phyloP scores from a whole-genome alignment of 2,329 filamentous ascomycete genomes.

The Aphanocladium album region DNA sequence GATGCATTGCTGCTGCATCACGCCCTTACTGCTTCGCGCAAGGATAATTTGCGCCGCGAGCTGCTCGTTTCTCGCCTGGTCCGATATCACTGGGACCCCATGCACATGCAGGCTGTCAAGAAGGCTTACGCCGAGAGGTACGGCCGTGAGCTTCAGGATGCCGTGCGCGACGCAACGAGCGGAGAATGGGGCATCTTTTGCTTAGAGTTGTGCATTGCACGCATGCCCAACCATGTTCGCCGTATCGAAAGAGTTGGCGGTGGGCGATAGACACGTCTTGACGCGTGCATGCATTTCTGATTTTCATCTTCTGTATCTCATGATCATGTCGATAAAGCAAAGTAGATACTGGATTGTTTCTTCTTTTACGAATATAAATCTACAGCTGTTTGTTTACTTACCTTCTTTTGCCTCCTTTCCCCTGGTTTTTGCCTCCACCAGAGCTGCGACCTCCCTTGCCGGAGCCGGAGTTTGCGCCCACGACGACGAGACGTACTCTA shows the following conservation, averaged over 20 bases:
- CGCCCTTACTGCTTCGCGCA: slow-evolving; percentile 69
- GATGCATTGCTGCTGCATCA: slow-evolving; percentile 89
- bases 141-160: slow-evolving; percentile 65
- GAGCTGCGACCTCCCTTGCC: slow-evolving; percentile 38
- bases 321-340: not conserved
- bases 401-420: slow-evolving; percentile 25
- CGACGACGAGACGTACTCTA: slow-evolving; percentile 74
- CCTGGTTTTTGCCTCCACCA: slow-evolving; percentile 28
- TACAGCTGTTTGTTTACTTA: not conserved
- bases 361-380: not conserved
- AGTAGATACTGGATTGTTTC: not conserved
- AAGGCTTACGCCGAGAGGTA: slow-evolving; percentile 76
- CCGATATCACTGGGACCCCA: slow-evolving; percentile 85
- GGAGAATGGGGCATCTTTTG: slow-evolving; percentile 77
- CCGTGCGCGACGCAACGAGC: slow-evolving; percentile 70
- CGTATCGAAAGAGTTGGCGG: slow-evolving; percentile 37
- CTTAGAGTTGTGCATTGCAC: slow-evolving; percentile 59
- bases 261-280: not conserved
- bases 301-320: not conserved
- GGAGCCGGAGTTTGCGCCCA: slow-evolving; percentile 45
- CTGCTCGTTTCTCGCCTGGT: slow-evolving; percentile 84
- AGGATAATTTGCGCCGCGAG: slow-evolving; percentile 71
- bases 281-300: not conserved
- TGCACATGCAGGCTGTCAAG: slow-evolving; percentile 77
- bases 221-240: slow-evolving; percentile 56